Base-by-base conservation (phyloP, 1,139 yeast genomes). In the Kurtzmaniella quercitrusa region DNA sequence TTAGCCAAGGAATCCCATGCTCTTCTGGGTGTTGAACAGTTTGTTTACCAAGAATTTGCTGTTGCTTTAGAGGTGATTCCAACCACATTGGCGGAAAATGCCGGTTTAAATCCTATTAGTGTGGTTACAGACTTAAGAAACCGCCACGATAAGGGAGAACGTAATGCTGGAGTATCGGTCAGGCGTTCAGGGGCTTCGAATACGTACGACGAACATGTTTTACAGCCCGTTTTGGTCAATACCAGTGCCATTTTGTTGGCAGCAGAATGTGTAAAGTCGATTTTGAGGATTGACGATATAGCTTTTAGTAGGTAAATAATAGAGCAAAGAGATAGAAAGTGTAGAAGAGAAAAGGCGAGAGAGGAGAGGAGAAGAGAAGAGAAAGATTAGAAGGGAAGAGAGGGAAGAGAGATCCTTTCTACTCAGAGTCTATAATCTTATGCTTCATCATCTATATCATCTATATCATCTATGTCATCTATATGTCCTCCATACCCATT, bases 61-160 rank as follows among this genome's bases (percentile, higher is more conserved):
- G 82, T 85, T 58, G 98, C 98, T 2, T 75, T 93, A 55, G 98
- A 93, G 66, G 93, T 93, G 37, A 89, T 93, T 50, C 98, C 98
- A 52, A 89, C 96, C 3, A 94, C 98, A 2, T 75, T 93, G 53
- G 98, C 99, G 9, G 98, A 94, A 68, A 94, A 93, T 62, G 98
- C 98, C 14, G 99, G 99, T 47, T 72, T 93, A 62, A 90, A 93
- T 64, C 90, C 96, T 51, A 89, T 94, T 56, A 87, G 88, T 54
- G 95, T 94, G 41, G 96, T 93, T 37, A 93, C 98, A 15, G 98
- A 94, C 52, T 77, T 93, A 56, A 85, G 97, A 64, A 85, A 87
- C 60, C 83, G 85, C 65, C 98, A 94, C 63, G 97, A 86, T 59
- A 76, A 76, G 51, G 98, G 98, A 45, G 96, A 91, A 64, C 77